phyloP scores from a whole-genome alignment of 345 rosid species.

The Excoecaria agallocha region DNA sequence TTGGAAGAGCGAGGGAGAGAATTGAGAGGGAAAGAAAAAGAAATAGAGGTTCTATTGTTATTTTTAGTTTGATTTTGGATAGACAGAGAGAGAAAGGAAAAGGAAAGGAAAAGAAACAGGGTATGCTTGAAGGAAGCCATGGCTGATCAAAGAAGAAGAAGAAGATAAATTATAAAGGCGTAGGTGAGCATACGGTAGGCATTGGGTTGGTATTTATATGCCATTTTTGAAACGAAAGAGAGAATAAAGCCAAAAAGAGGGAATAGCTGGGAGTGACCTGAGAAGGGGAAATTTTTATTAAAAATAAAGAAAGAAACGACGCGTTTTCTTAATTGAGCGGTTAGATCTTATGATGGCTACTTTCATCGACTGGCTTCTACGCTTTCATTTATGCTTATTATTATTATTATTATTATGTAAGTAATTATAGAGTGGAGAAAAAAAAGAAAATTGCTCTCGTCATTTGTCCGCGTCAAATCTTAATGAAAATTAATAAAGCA shows the following conservation, averaged over 20 bases:
- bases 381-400: too few species aligned
- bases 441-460: too few species aligned
- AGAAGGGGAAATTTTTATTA: background rate
- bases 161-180: too few species aligned
- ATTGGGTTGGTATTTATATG: slow-evolving; percentile 4
- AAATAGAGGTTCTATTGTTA: slow-evolving; percentile 9
- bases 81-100: slow-evolving; percentile 14
- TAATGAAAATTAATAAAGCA: too few species aligned
- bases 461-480: too few species aligned
- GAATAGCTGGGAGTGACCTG: background rate
- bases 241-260: background rate
- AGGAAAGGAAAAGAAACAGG: background rate
- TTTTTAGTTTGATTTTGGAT: slow-evolving; percentile 1
- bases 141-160: background rate
- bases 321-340: slow-evolving; percentile 43
- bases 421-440: too few species aligned
- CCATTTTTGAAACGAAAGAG: background rate
- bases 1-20: background rate
- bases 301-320: slow-evolving; percentile 5
- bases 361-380: too few species aligned
- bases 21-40: slow-evolving; percentile 38
- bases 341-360: too few species aligned
- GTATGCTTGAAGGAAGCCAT: background rate
- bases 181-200: background rate
- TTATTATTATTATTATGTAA: too few species aligned